These are phyloP conservation scores for Coix lacrymajobi DNA, from an alignment of 176 grass and related monocot genomes.

Conservation along the genomic window DNA sequence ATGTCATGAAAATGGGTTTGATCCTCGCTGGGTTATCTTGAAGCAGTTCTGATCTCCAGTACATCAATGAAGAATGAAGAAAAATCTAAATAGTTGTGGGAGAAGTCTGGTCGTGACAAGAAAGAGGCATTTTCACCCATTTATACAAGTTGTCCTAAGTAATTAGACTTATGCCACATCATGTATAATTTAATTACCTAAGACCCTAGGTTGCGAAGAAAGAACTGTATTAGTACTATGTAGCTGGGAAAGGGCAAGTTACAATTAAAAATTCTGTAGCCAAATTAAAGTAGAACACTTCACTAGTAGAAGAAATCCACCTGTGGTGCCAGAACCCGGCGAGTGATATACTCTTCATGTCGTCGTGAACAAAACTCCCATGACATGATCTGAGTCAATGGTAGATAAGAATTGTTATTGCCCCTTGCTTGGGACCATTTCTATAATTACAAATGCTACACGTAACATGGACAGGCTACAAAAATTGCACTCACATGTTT, in stretches of 20 bases:
- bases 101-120: not conserved
- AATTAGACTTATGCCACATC: not conserved
- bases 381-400: slow-evolving; percentile 65
- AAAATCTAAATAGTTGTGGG: not conserved
- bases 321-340: slow-evolving; percentile 77
- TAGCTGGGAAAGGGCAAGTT: not conserved
- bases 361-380: slow-evolving; percentile 91
- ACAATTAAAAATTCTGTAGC: not conserved
- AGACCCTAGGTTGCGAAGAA: not conserved
- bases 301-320: slow-evolving; percentile 27
- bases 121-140: not conserved
- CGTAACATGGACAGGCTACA: not conserved
- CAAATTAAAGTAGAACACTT: not conserved
- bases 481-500: not conserved
- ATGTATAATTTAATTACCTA: not conserved
- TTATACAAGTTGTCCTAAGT: not conserved
- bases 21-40: not conserved
- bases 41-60: not conserved
- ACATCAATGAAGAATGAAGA: not conserved
- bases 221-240: not conserved
- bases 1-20: not conserved
- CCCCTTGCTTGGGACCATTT: slow-evolving; percentile 35
- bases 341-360: slow-evolving; percentile 88
- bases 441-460: slow-evolving; percentile 27
- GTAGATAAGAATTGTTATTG: slow-evolving; percentile 26